Base-by-base conservation (phyloP, 192 early-diverging fungal species). In the Coemansia javaensis region DNA sequence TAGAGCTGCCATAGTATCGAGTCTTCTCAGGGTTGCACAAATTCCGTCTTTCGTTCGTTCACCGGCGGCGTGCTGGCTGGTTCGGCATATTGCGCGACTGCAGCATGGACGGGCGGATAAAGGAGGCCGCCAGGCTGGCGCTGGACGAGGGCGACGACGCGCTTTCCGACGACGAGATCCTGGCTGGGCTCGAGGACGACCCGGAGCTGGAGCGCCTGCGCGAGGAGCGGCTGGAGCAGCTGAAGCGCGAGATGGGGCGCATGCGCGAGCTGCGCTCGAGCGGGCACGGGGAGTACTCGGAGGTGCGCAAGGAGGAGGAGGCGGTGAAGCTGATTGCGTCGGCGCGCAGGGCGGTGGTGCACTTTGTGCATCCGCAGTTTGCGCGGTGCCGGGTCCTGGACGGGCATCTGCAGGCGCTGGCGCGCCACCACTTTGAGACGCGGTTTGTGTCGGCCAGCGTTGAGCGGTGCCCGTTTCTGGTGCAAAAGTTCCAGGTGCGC, bases 311-410 rank as follows among this genome's bases (percentile, higher is more conserved):
- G 7, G 95, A 98, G 56, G 94, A 93, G 63, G 87, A 87, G 12
- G 72, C 93, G 34, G 79, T 98, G 53, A 75, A 83, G 31, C 79
- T 88, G 25, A 85, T 88, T n/a, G 87, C 89, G 25, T 61, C 64
- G 28, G 77, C 82, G 13, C 82, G 81, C 22, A 55, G 39, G 37
- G 77, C 75, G n/a, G 75, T 83, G 14, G 86, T 94, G 0, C 93
- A 96, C 53, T 98, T 98, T 55, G 87, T 71, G 22, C 95, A 98
- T 53, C 83, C 86, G 37, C 90, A 97, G 50, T 98, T 98, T 71
- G 79, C 90, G 38, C 79, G 92, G 25, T 98, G 95, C 61, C 82
- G 88, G 55, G 90, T 96, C 32, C 84, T 98, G 56, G 92, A 98
- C 59, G 83, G 74, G 60, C 95, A 98, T 63, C 57, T 98, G 28